Conservation (phyloP, 1,139 yeast species). For the Meyerozyma sp. region DNA sequence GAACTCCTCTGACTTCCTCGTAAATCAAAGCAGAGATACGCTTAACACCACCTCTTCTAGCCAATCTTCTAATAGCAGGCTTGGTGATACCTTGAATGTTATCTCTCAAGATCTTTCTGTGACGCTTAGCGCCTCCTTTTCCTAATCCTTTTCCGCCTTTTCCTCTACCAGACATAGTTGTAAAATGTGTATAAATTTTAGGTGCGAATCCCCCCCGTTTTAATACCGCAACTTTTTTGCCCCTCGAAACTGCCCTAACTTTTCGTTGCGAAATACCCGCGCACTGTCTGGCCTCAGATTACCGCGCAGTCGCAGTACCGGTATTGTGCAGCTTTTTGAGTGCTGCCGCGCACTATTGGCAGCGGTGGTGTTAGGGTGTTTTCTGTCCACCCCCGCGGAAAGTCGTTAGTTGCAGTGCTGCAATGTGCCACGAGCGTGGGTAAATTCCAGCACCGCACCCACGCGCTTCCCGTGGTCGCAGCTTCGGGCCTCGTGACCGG, state of each 20-base stretch:
- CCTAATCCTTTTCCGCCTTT: slow-evolving; percentile 18
- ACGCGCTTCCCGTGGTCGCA: background rate
- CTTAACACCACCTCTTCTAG: slow-evolving; percentile 23
- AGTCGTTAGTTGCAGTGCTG: background rate
- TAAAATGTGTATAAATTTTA: background rate
- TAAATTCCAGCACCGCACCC: background rate
- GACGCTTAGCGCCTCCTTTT: slow-evolving; percentile 20
- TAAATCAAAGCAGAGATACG: slow-evolving; percentile 20
- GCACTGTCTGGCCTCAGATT: background rate
- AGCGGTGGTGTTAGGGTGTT: background rate
- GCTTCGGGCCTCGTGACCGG: background rate
- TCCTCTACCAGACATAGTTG: slow-evolving; percentile 16
- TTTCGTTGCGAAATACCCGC: background rate
- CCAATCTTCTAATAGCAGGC: slow-evolving; percentile 21
- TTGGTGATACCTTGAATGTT: slow-evolving; percentile 20
- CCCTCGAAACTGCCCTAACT: background rate
- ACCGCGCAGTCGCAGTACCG: background rate
- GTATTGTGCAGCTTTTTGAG: background rate
- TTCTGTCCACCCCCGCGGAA: background rate
- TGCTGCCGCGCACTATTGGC: background rate
- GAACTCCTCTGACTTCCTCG: slow-evolving; percentile 19
- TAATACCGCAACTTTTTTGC: background rate
- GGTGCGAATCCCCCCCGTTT: slow-evolving; percentile 1
- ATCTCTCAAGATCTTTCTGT: slow-evolving; percentile 20
- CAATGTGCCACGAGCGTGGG: background rate